Base-by-base conservation (phyloP, 768 basidiomycete species). In the Pluteus cervinus region DNA sequence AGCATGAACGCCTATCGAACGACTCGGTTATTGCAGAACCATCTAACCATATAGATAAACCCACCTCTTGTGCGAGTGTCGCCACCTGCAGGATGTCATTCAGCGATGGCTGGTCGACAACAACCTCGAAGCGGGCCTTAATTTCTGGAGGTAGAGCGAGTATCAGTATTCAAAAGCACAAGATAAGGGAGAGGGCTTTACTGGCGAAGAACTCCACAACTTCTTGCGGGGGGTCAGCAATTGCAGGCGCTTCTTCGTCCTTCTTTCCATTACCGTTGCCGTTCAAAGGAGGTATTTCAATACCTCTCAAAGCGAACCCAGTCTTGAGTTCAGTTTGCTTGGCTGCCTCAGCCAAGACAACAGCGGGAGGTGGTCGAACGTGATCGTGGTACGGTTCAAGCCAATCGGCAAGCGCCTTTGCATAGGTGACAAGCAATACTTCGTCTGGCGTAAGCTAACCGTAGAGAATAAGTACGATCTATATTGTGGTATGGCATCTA, bases 351-450 rank as follows among this genome's bases (percentile, higher is more conserved):
- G 81, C 83, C 16, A 86, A 62, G 22, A 86, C 84, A 11, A 74
- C 71, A 5, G 74, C 58, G 2, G 84, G 75, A 14, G 77, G 79
- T 4, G 85, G 87, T 2, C 87, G 81, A 23, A 76, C 65, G 48
- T 84, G 62, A 41, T 85, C 69, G 45, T 90, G 86, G 54, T 84
- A 79, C 5, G 81, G 81, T 42, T 76, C 81, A 11, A 90, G 66
- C 86, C 86, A 90, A 36, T 78, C 71, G 21, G 80, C 74, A 31
- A 88, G 60, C 11, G 75, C 71, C 24, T 62, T 65, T 8, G 75
- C 71, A 57, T 75, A 88, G 17, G 79, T 64, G 30, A 79, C 60
- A 26, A 86, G 66, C 23, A 58, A 54, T 12, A 54, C 50, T 48
- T 90, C 86, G 33, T 85, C 79, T 2, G 54, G 41, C 7, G 87